Evolutionary conservation across 176 grass and related monocot genomes (phyloP), one percentile per base, ranked within the genome.

Genomic region (Aegilops tauschii): DNA sequence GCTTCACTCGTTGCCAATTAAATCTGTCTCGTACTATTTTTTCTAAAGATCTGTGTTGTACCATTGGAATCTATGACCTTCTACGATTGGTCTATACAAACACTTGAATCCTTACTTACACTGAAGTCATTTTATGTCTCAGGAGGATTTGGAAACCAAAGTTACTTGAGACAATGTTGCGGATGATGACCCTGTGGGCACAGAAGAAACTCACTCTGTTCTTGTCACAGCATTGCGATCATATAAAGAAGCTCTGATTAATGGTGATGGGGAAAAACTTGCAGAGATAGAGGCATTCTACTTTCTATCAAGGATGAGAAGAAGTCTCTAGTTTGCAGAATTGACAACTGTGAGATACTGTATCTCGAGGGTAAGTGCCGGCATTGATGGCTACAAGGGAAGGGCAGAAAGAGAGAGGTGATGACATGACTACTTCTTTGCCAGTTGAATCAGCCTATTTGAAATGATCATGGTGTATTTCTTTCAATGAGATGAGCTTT

Each of bases 351-450:
- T 93, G 82, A 81, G 80, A 32, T 93, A 92, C 6, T 91, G 88
- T 63, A 78, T 93, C 65, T 87, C 92, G 70, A 93, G 86, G 65
- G 92, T 98, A 89, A 95, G 91, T 85, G 91, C 93, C 0, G 95
- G 93, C 16, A 93, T 93, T 82, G 93, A 90, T 61, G 40, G 40
- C 40, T 98, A 90, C 66, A 90, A 91, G 85, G 93, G 92, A 83
- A 92, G 95, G 74, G 89, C 0, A 59, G 89, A 98, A 73, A 93
- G 81, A 74, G 88, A 95, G 71, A 98, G 82, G 69, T 95, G 86
- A 95, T 98, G 90, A 68, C 79, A 84, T 50, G 88, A 91, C 65
- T 13, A 36, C 40, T 42, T 42, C 3, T 9, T 69, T 18, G 16
- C 31, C 16, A 45, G 42, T 45, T 45, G 42, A 45, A 45, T 12